Conservation (phyloP, 2,329 filamentous ascomycete species). For the Botrytis hyacinthi region DNA sequence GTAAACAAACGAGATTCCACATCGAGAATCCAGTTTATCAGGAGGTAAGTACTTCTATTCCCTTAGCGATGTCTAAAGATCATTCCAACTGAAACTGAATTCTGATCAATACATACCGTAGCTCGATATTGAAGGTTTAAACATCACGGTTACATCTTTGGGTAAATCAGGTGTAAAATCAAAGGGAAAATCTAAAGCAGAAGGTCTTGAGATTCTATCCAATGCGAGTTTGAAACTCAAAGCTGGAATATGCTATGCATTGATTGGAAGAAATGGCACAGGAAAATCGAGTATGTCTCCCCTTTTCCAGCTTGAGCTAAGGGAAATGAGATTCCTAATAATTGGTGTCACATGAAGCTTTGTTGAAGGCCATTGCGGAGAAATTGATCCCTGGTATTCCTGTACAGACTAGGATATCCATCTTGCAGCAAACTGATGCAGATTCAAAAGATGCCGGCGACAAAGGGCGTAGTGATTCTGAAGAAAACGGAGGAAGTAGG, state of each 20-base stretch:
- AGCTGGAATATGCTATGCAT: conserved; percentile 70
- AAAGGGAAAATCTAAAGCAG: conserved; percentile 52
- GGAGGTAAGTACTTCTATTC: conserved; percentile 28
- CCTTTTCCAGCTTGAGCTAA: background rate
- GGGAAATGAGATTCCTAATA: conserved; percentile 5
- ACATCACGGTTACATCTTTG: conserved; percentile 58
- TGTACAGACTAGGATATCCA: conserved; percentile 60
- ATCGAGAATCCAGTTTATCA: conserved; percentile 38
- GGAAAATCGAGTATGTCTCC: conserved; percentile 72
- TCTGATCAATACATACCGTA: conserved; percentile 36
- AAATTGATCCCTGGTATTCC: conserved; percentile 77
- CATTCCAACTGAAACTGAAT: background rate
- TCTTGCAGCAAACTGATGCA: conserved; percentile 63
- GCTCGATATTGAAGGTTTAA: conserved; percentile 72
- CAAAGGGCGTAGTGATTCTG: conserved; percentile 32
- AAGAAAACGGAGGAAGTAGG: conserved; percentile 31
- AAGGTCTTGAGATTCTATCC: conserved; percentile 64
- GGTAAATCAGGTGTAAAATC: conserved; percentile 41
- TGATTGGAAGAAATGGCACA: conserved; percentile 77
- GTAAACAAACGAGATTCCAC: conserved; percentile 39
- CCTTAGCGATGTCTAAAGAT: background rate
- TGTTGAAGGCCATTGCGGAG: conserved; percentile 72
- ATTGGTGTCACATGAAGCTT: conserved; percentile 46
- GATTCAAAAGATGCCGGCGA: conserved; percentile 38
- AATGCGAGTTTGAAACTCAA: conserved; percentile 71